A percentile compares a stretch with the other conserved stretches of the same genome.
phyloP scores from a whole-genome alignment of 2,329 filamentous ascomycete species.

The Paracamarosporium sp. region DNA sequence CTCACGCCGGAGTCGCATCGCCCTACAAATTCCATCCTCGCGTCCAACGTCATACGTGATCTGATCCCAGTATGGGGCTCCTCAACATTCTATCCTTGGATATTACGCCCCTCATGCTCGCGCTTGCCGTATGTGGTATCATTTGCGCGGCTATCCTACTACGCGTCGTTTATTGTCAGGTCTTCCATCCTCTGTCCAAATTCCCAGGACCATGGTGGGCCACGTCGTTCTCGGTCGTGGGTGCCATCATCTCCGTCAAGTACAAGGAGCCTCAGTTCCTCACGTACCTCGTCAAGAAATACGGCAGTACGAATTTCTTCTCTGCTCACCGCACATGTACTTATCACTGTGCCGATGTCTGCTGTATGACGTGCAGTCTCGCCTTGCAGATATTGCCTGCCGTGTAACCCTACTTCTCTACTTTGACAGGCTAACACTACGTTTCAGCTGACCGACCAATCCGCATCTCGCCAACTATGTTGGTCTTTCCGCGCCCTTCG shows the following conservation, averaged over 20 bases:
- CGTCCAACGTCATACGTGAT: neutral
- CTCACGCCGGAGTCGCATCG: neutral
- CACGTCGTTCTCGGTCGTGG: constrained; percentile 41
- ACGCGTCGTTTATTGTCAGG: constrained; percentile 46
- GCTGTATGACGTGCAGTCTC: constrained; percentile 5
- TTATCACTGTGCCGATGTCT: neutral
- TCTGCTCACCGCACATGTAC: neutral
- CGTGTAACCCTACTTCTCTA: neutral
- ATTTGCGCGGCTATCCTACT: constrained; percentile 13
- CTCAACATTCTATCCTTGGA: neutral
- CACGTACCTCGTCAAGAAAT: constrained; percentile 33
- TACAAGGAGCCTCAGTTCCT: constrained; percentile 38
- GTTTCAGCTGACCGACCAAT: constrained; percentile 39
- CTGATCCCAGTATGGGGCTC: neutral
- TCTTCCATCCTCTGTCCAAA: constrained; percentile 50
- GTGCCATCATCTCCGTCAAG: constrained; percentile 33
- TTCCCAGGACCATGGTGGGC: constrained; percentile 53
- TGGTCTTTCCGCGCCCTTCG: constrained; percentile 45
- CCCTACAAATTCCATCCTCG: neutral
- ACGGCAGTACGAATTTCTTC: constrained; percentile 31
- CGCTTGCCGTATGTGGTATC: neutral
- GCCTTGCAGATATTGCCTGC: constrained; percentile 5
- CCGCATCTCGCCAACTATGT: constrained; percentile 47
- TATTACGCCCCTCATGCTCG: neutral
- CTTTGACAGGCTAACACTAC: constrained; percentile 1